Conservation (phyloP, 2,329 filamentous ascomycete species). For the Diplodia mutila region DNA sequence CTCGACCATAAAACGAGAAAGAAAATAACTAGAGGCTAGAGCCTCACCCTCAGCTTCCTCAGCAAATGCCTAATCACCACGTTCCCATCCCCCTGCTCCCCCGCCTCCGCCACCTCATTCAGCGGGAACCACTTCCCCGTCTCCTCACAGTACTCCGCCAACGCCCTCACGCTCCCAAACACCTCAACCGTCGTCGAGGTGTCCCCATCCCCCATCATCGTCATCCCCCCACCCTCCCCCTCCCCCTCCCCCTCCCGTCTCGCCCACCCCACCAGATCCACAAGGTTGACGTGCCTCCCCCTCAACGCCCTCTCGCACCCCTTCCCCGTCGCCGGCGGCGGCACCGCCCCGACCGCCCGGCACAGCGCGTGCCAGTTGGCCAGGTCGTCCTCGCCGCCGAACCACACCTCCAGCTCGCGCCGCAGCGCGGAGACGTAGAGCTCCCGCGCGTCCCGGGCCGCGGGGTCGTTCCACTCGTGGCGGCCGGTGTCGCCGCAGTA, state of each 20-base stretch:
- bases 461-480: no score
- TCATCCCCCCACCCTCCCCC: conserved; percentile 2
- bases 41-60: conserved; percentile 23
- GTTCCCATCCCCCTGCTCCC: conserved; percentile 26
- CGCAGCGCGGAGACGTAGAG: conserved; percentile 28
- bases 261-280: conserved; percentile 29
- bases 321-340: neutral
- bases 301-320: neutral
- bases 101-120: conserved; percentile 11
- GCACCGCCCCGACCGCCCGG: conserved; percentile 27
- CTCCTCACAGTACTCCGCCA: conserved; percentile 25
- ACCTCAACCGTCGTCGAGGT: conserved; percentile 23
- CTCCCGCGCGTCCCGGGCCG: conserved; percentile 21
- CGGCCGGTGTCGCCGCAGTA: no score
- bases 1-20: no score
- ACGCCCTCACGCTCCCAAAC: conserved; percentile 24
- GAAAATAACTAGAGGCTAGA: neutral
- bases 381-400: conserved; percentile 28
- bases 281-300: conserved; percentile 29
- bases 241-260: conserved; percentile 19
- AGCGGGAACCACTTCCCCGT: conserved; percentile 28
- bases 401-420: conserved; percentile 29
- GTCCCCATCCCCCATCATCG: neutral
- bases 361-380: conserved; percentile 29
- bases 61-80: conserved; percentile 29